Conservation (phyloP, 2,329 filamentous ascomycete species). For the Phialophora tarda region DNA sequence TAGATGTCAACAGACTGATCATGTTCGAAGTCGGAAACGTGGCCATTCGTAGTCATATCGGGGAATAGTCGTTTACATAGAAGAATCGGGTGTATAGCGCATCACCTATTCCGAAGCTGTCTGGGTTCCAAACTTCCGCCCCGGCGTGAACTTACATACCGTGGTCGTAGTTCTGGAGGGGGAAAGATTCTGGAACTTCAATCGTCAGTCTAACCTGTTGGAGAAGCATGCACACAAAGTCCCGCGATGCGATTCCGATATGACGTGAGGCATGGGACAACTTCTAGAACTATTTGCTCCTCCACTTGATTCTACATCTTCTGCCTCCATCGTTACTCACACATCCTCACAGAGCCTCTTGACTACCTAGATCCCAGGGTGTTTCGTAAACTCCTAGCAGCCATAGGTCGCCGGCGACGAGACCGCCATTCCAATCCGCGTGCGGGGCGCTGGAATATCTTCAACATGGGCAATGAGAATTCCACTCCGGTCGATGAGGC, state of each 20-base stretch:
- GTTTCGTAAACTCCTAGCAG: conserved; percentile 36
- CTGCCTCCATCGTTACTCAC: not conserved
- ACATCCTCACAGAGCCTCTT: not conserved
- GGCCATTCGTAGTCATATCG: conserved; percentile 32
- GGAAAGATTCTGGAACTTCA: not conserved
- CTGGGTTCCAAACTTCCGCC: not conserved
- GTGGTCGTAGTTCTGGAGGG: too few species aligned
- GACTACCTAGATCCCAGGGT: conserved; percentile 6
- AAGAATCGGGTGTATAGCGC: not conserved
- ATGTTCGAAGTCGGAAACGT: conserved; percentile 19
- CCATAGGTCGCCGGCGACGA: conserved; percentile 59
- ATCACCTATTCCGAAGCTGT: not conserved
- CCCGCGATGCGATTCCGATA: not conserved
- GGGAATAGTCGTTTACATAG: not conserved
- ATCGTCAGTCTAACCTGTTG: not conserved
- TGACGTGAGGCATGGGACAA: not conserved
- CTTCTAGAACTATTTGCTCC: not conserved
- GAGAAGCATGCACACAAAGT: not conserved
- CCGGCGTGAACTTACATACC: too few species aligned
- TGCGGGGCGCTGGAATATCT: conserved; percentile 40
- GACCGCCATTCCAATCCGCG: conserved; percentile 50
- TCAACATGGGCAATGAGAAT: conserved; percentile 84
- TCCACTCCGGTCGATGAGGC: conserved; percentile 70
- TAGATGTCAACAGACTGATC: conserved; percentile 57
- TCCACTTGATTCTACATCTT: not conserved